Base-by-base conservation (phyloP, 2,329 filamentous ascomycete species). In the Trichophyton mentagrophytes region DNA sequence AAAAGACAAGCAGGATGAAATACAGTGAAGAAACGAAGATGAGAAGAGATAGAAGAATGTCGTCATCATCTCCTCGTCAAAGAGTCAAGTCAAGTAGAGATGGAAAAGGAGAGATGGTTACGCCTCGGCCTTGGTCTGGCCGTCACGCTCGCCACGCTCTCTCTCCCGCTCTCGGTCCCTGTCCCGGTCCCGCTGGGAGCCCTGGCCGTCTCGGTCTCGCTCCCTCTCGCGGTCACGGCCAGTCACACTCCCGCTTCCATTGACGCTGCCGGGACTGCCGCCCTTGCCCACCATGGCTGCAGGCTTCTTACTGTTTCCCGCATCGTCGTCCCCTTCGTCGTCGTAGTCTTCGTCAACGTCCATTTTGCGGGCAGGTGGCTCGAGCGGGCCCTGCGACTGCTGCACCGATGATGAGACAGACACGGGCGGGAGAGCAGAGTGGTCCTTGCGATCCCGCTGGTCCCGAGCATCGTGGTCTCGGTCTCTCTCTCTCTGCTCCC, bases 301-400 rank as follows among this genome's bases (percentile, higher is more conserved):
- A 13, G 33, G 33, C 64, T 78, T 73, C 72, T 84, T 84, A 46
- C 33, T 36, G 22, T 2, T 2, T 1, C 33, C 11, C 2, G 33
- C 9, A 36, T 93, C 87, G 62, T 96, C 92, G 66, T 95, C 91
- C 3, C 84, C 89, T 61, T 91, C 92, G 69, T 97, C 92, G 71
- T 97, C 92, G 69, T 99, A 97, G 71, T 97, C 88, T 72, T 99
- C 93, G 67, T 99, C 91, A 20, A 97, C 89, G 5, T 97, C 92
- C 84, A 99, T 95, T 74, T 95, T 95, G 22, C 93, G 82, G 20
- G 90, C 90, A 38, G 93, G 90, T 59, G 90, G 89, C 75, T 97
- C 92, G 61, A 85, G 85, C 17, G 58, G 49, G 13, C 49, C 49
- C 22, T 33, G 49, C 11, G 27, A 20, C 47, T 47, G 44, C 47